Evolutionary conservation across 345 rosid genomes (phyloP), one percentile per base, ranked within the genome.

Genomic region (Populus euphratica): DNA sequence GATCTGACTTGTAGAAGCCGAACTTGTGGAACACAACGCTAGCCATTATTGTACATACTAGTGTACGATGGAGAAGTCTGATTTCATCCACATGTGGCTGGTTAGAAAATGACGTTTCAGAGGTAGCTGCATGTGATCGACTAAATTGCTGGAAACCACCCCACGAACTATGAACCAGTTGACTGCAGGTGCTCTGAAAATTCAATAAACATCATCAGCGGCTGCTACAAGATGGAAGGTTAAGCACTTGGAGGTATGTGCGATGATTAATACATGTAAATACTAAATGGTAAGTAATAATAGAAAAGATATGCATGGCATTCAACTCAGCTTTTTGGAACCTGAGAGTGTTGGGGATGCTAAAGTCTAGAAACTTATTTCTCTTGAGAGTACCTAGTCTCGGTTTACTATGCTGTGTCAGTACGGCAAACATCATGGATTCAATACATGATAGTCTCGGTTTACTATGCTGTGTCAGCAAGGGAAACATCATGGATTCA

Each of bases 311-410:
- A 73, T 72, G 77, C 68, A 21, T 69, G 47, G 79, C 84, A 80
- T 85, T 83, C 85, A 49, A 73, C 89, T 83, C 90, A 78, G 90
- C 78, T 79, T 83, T 89, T 86, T 83, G 73, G 77, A 77, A 81
- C 88, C 91, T 79, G 91, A 80, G 91, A 80, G 86, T 85, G 69
- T 65, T 81, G 83, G 65, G 75, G 83, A 78, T 84, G 64, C 38
- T 71, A 76, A 70, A 44, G 73, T 3, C 62, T 54, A 31, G 73
- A 44, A 76, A 39, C 27, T 31, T 75, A 41, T 49, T 69, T 18
- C 52, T 20, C 33, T 20, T 65, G 8, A 8, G 5, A 33, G 21
- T 13, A 25, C 43, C 43, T 25, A 27, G 50, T 68, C 80, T 76
- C 75, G 73, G 68, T 72, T 76, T 49, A 67, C 52, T 10, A 41